Evolutionary conservation across 2,329 filamentous ascomycete species (phyloP).

Genomic region (Cladosporium phlei): DNA sequence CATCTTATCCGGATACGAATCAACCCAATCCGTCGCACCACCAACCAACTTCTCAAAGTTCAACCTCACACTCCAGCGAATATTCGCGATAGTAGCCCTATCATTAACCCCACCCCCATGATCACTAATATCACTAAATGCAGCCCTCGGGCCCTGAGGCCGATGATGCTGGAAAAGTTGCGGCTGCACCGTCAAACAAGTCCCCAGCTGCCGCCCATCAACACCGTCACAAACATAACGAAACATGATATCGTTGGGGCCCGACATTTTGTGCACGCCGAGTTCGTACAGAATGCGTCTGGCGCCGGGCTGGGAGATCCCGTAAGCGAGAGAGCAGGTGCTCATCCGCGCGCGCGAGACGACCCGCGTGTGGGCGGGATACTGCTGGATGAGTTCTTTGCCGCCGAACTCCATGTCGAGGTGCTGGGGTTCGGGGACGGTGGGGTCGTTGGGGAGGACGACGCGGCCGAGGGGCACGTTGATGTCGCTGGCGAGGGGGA

Average conservation of each 20-base stretch:
- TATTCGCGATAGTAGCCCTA: conserved; percentile 31
- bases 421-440: conserved; percentile 20
- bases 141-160: conserved; percentile 33
- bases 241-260: conserved; percentile 34
- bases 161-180: conserved; percentile 47
- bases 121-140: conserved; percentile 37
- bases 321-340: conserved; percentile 43
- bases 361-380: conserved; percentile 39
- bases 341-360: conserved; percentile 40
- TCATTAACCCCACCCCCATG: conserved; percentile 32
- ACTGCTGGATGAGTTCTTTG: conserved; percentile 16
- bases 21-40: conserved; percentile 31
- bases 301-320: conserved; percentile 43
- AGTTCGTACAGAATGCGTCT: conserved; percentile 42
- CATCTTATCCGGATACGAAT: conserved; percentile 15
- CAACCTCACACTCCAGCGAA: conserved; percentile 40
- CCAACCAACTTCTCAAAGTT: conserved; percentile 39
- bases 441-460: conserved; percentile 19
- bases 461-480: conserved; percentile 21
- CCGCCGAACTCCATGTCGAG: conserved; percentile 23
- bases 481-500: conserved; percentile 16
- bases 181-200: conserved; percentile 41
- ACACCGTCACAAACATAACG: conserved; percentile 29
- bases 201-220: conserved; percentile 29
- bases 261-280: conserved; percentile 38